Percentiles rank a stretch among this genome's conserved stretches.
Evolutionary conservation across 164 flowering plant genomes (phyloP).

Genomic region (Kingdonia uniflora): DNA sequence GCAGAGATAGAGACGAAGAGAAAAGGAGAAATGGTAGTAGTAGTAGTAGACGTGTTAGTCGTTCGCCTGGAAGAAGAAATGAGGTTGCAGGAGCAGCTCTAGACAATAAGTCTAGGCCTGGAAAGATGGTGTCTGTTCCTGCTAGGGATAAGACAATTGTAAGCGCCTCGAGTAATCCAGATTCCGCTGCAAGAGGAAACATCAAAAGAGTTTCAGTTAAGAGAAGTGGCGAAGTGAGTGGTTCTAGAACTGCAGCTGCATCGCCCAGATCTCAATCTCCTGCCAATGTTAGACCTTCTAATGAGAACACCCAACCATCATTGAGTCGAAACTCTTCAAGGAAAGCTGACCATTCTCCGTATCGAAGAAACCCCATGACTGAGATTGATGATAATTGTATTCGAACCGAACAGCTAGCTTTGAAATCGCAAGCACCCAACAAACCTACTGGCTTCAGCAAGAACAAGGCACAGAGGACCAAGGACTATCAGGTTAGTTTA

Average conservation of each 20-base stretch:
- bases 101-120: slow-evolving; percentile 29
- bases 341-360: slow-evolving; percentile 79
- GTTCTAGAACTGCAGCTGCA: slow-evolving; percentile 27
- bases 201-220: slow-evolving; percentile 47
- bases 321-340: slow-evolving; percentile 75
- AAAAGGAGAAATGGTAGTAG: slow-evolving; percentile 11
- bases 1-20: slow-evolving; percentile 24
- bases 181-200: background rate
- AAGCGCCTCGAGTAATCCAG: background rate
- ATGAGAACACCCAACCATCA: slow-evolving; percentile 30
- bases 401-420: slow-evolving; percentile 1
- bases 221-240: slow-evolving; percentile 37
- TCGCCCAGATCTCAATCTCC: slow-evolving; percentile 83
- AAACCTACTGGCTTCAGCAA: no score
- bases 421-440: no score
- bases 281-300: slow-evolving; percentile 22
- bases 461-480: no score
- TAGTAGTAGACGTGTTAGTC: slow-evolving; percentile 59
- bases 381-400: slow-evolving; percentile 50
- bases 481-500: no score
- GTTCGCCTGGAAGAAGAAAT: slow-evolving; percentile 72
- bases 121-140: slow-evolving; percentile 79
- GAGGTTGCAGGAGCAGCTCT: slow-evolving; percentile 16
- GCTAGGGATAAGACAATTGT: slow-evolving; percentile 38
- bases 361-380: slow-evolving; percentile 62